Evolutionary conservation across 371 early-diverging fungal genomes (phyloP).

Genomic region (Cokeromyces recurvatus): DNA sequence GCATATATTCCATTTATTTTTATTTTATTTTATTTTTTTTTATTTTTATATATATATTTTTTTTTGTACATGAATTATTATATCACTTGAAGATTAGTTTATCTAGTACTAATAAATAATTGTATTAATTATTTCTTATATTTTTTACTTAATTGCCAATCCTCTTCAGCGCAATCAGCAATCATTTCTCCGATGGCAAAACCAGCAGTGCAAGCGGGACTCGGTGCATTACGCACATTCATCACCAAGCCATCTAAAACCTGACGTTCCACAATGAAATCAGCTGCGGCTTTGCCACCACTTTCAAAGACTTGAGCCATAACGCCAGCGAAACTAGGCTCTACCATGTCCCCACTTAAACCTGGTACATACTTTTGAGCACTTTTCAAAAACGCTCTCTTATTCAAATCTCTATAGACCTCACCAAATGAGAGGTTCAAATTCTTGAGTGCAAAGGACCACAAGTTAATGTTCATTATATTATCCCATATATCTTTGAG

Average conservation of each 20-base stretch:
- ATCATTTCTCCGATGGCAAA: constrained; percentile 40
- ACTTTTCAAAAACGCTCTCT: constrained; percentile 26
- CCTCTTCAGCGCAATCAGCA: constrained; percentile 27
- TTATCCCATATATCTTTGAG: constrained; percentile 24
- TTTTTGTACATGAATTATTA: no score
- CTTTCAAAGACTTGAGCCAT: constrained; percentile 41
- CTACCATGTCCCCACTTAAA: constrained; percentile 35
- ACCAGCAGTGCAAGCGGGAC: constrained; percentile 36
- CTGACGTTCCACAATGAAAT: constrained; percentile 34
- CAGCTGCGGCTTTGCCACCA: constrained; percentile 36
- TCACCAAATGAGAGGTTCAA: constrained; percentile 29
- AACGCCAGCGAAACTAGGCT: constrained; percentile 37
- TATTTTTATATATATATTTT: no score
- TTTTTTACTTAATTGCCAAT: no score
- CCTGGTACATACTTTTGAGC: constrained; percentile 27
- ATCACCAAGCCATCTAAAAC: constrained; percentile 30
- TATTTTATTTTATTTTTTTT: no score
- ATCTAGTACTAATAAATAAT: no score
- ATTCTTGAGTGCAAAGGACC: constrained; percentile 32
- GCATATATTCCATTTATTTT: no score
- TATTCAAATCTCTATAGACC: constrained; percentile 33
- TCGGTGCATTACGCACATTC: constrained; percentile 40
- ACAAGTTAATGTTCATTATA: constrained; percentile 25
- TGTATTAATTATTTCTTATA: no score
- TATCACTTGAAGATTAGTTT: no score